A percentile compares a stretch with the other conserved stretches of the same genome.
phyloP scores from a whole-genome alignment of 306 rosid species.

The Fragaria iinumae region DNA sequence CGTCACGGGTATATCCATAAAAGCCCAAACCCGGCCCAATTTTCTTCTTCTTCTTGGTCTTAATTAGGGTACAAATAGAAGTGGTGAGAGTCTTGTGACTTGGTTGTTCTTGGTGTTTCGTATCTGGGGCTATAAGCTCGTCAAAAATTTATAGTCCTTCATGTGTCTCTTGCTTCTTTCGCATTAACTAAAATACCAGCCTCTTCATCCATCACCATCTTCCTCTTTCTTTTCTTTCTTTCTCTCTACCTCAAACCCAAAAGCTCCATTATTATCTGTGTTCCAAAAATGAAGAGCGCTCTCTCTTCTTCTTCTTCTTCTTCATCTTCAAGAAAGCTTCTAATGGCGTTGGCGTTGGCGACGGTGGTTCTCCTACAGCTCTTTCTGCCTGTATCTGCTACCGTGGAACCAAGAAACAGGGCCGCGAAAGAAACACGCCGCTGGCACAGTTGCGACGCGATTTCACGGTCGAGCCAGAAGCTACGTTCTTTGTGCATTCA shows the following conservation, averaged over 20 bases:
- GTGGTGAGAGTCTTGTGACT: slow-evolving; percentile 26
- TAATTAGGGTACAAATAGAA: slow-evolving; percentile 20
- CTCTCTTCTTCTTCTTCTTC: slow-evolving; percentile 35
- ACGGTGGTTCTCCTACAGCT: not conserved
- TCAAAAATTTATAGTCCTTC: slow-evolving; percentile 37
- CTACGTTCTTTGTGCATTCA: slow-evolving; percentile 64
- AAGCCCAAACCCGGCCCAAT: not conserved
- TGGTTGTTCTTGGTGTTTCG: not conserved
- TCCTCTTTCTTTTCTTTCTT: slow-evolving; percentile 4
- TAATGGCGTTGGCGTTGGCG: not conserved
- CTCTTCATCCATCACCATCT: slow-evolving; percentile 7
- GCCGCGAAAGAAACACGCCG: slow-evolving; percentile 6
- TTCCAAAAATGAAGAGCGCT: slow-evolving; percentile 49
- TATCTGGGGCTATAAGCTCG: not conserved
- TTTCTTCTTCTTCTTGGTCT: not conserved
- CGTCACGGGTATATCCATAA: too few relatives aligned
- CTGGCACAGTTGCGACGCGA: slow-evolving; percentile 46
- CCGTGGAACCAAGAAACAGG: slow-evolving; percentile 20
- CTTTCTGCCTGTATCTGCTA: not conserved
- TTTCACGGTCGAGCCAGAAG: slow-evolving; percentile 23
- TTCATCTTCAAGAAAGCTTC: not conserved
- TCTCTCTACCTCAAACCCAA: slow-evolving; percentile 26
- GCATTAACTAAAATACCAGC: slow-evolving; percentile 33
- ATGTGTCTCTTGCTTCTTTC: slow-evolving; percentile 54
- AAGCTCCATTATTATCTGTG: not conserved